A percentile compares a stretch with the other conserved stretches of the same genome.
phyloP scores from a whole-genome alignment of 495 filamentous ascomycete species.

The Bacidia gigantensis region DNA sequence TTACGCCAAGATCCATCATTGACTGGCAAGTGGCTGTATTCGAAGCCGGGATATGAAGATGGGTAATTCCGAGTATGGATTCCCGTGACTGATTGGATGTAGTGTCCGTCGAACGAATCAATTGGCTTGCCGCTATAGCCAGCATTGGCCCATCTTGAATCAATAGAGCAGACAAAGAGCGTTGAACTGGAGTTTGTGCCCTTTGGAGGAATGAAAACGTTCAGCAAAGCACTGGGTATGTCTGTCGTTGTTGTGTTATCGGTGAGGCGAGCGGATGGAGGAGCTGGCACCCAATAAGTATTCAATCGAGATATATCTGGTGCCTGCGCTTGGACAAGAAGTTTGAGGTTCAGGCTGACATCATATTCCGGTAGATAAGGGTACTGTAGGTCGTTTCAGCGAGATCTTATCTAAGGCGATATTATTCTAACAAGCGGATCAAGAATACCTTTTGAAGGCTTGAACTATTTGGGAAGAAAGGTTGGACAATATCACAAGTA shows the following conservation, averaged over 20 bases:
- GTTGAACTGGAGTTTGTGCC: not conserved
- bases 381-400: conserved; percentile 3
- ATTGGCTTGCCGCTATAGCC: conserved; percentile 3
- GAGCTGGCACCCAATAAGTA: conserved; percentile 5
- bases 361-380: conserved; percentile 8
- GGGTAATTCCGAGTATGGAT: not conserved
- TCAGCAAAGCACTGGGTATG: conserved; percentile 7
- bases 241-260: conserved; percentile 8
- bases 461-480: not conserved
- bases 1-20: conserved; percentile 9
- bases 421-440: not conserved
- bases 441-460: not conserved
- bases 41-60: not conserved
- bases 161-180: conserved; percentile 7
- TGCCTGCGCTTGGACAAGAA: not conserved
- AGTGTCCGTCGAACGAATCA: conserved; percentile 3
- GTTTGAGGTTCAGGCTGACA: not conserved
- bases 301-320: not conserved
- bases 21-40: conserved; percentile 10
- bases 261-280: not conserved
- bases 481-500: not conserved
- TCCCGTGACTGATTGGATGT: conserved; percentile 1
- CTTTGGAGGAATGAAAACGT: not conserved
- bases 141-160: conserved; percentile 7
- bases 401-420: not conserved